Evolutionary conservation across 75 land plant species (phyloP), one percentile per base, ranked within the genome.

Genomic region (Selaginella moellendorffii): DNA sequence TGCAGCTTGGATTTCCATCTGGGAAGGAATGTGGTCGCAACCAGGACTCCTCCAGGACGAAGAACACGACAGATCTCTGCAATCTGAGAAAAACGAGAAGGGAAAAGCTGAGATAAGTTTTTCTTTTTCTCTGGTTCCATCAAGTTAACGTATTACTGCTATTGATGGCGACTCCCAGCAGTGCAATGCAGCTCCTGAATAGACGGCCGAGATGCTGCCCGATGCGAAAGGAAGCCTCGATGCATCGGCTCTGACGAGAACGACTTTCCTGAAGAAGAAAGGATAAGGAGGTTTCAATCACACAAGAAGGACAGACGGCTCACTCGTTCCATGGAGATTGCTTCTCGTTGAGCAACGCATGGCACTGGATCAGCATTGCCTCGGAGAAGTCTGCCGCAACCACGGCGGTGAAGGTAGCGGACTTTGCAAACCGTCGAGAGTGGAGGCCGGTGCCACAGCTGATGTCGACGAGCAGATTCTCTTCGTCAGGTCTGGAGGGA

Each of bases 401-500:
- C 17, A 56, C 59, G 24, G 59, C 24, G 5, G 25, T 9, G 24
- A 56, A 56, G 5, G 2, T 9, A 21, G 25, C n/a, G 9, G 24
- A 56, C 19, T 24, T 56, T 8, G 59, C 59, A 56, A 56, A 56
- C 59, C 21, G 2, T 8, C 59, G 8, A 8, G 59, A 56, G n/a
- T 56, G 59, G n/a, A 56, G 59, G n/a, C 59, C 59, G 9, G 59
- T 56, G 21, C 59, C 59, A 21, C 59, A 56, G 59, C 59, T 56
- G 5, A 25, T 24, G n/a, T 56, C 59, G 25, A 56, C n/a, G 9
- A 56, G 59, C 8, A 56, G 25, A 21, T 24, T 24, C n/a, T 24
- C 59, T 8, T 8, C n/a, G 5, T n/a, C 59, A 21, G 8, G 21
- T 56, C 17, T 14, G 14, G 46, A 5, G n/a, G n/a, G n/a, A n/a